Conservation (phyloP, 106 monocot genomes). For the Acanthochlamys bracteata region DNA sequence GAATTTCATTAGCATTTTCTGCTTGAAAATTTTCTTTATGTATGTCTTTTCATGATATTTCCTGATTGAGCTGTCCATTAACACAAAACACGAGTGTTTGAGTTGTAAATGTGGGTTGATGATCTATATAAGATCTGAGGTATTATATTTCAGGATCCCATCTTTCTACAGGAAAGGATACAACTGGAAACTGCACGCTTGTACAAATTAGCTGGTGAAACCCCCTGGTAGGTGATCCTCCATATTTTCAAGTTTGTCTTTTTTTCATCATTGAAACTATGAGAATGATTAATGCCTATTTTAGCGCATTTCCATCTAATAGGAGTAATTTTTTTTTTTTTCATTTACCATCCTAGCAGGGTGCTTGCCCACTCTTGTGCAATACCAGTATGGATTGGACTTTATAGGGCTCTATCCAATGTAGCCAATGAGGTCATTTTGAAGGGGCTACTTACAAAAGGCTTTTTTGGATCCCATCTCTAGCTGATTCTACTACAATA, state of each 20-base stretch:
- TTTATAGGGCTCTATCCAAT: constrained; percentile 96
- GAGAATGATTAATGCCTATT: no score
- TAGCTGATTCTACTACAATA: constrained; percentile 87
- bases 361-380: constrained; percentile 90
- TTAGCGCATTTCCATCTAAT: no score
- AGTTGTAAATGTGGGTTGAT: no score
- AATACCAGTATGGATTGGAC: constrained; percentile 96
- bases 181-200: constrained; percentile 93
- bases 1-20: no score
- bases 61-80: no score
- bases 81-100: no score
- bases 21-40: no score
- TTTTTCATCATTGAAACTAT: neutral
- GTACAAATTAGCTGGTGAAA: constrained; percentile 88
- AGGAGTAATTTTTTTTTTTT: neutral
- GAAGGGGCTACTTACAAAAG: constrained; percentile 88
- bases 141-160: neutral
- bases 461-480: constrained; percentile 97
- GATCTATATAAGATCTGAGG: no score
- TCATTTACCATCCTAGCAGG: constrained; percentile 39
- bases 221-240: constrained; percentile 67
- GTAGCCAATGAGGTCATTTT: constrained; percentile 80
- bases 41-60: no score
- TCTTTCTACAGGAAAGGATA: constrained; percentile 70
- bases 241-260: neutral